Evolutionary conservation across 805 yeast genomes (phyloP), one percentile per base, ranked within the genome.

Genomic region (Cyberlindnera samutprakarnensis): DNA sequence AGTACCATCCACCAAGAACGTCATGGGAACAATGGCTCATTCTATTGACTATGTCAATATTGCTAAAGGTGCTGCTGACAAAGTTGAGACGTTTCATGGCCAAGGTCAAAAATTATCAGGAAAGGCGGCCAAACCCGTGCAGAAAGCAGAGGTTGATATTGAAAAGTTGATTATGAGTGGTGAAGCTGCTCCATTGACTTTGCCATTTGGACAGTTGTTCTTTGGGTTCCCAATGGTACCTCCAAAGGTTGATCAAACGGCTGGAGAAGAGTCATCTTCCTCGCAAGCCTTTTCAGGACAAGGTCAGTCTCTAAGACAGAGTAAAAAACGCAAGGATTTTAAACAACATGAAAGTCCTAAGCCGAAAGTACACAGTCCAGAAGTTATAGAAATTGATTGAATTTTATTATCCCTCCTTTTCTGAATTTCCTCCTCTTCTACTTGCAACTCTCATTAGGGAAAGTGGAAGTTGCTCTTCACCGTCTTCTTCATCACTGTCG

Each of bases 181-280:
- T 0, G 71, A 75, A 5, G 83, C 95, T 0, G 82, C 75, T 2
- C 82, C 87, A 8, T 61, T 92, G 34, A 57, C 64, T 6, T 61
- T 92, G 25, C 94, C 95, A 0, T 80, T 71, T 24, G 95, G 94
- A 16, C 90, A 86, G 55, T 64, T 92, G 11, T 92, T 92, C 51
- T 88, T 92, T 54, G 99, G 99, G 1, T 92, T 78, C 53, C 96
- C 97, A 0, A 72, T 81, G 1, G 53, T 59, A 0, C 54, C 71
- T 4, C 68, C 67, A 17, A 61, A 56, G 17, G 61, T 49, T 7
- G 70, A 59, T 15, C 58, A 56, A 5, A 44, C 41, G 2, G 62
- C 56, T 7, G 49, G 54, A 0, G 45, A 46, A 27, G 25, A 40
- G 20, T 12, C 13, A 4, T 19, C 21, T 5, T 36, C 44, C 10